Percentiles rank a stretch among this genome's conserved stretches.
These are phyloP conservation scores for Neckera pumila DNA, from an alignment of 225 moss, liverwort and hornwort species.

Conservation along the genomic window DNA sequence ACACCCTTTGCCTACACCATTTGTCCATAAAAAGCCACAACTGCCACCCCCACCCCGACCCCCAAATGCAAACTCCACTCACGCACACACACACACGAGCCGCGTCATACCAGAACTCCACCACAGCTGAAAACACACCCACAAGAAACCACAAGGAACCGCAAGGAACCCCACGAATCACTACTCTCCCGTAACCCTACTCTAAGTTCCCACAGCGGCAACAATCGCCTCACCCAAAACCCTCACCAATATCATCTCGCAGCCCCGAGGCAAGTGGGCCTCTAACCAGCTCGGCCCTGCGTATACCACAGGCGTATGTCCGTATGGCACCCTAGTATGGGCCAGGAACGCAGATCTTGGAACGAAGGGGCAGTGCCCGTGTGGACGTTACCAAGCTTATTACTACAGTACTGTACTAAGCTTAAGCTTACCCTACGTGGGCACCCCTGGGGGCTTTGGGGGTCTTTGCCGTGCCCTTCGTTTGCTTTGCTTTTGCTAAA, in stretches of 20 bases:
- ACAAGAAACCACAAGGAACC: too few species aligned
- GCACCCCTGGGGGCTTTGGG: not conserved
- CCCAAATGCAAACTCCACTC: not conserved
- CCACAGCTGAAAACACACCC: not conserved
- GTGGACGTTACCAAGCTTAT: not conserved
- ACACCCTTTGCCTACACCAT: slow-evolving; percentile 42
- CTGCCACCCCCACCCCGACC: not conserved
- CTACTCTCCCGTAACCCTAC: not conserved
- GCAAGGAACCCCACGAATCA: not conserved
- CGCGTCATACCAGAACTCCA: not conserved
- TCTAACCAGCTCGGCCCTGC: not conserved
- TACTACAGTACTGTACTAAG: not conserved
- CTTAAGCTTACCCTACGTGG: not conserved
- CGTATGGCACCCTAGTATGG: not conserved
- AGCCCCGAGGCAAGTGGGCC: not conserved
- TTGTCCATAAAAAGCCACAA: slow-evolving; percentile 34
- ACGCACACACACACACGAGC: not conserved
- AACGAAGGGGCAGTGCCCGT: not conserved
- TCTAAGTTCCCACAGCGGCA: not conserved
- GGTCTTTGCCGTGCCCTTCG: too few species aligned
- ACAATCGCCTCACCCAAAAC: not conserved
- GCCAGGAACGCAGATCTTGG: not conserved
- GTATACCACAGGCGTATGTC: not conserved
- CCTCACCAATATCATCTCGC: not conserved
- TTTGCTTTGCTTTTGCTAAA: not conserved